Evolutionary conservation across 495 filamentous ascomycete species (phyloP).

Genomic region (Cercophora newfieldiana): DNA sequence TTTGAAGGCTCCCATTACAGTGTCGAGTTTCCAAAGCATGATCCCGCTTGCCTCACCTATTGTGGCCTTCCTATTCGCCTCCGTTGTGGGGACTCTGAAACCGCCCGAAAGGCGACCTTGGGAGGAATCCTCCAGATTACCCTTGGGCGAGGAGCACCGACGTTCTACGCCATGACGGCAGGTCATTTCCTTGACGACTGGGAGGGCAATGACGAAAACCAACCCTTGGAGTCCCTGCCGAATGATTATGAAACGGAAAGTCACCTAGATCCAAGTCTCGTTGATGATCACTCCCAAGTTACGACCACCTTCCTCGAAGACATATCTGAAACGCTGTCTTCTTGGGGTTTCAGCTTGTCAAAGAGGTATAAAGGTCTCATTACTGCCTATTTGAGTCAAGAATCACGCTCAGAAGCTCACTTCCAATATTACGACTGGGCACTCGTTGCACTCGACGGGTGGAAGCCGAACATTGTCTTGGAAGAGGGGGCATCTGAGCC

Average conservation of each 20-base stretch:
- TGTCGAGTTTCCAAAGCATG: background rate
- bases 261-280: background rate
- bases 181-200: background rate
- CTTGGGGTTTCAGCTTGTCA: background rate
- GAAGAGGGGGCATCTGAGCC: no score
- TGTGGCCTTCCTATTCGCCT: background rate
- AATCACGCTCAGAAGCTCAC: background rate
- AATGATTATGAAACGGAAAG: background rate
- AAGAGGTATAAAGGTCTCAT: background rate
- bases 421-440: background rate
- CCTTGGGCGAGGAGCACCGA: background rate
- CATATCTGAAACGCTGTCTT: no score
- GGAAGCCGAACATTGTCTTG: background rate
- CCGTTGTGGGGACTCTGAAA: background rate
- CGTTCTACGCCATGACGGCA: background rate
- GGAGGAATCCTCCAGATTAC: background rate
- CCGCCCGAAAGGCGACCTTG: background rate
- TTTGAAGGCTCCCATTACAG: background rate
- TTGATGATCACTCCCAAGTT: no score
- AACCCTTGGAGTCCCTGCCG: no score
- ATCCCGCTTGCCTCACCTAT: background rate
- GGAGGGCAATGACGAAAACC: background rate
- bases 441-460: background rate
- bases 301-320: background rate
- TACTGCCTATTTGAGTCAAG: background rate